A percentile compares a stretch with the other conserved stretches of the same genome.
Conservation (phyloP, 2,329 filamentous ascomycete genomes). For the Fusarium sp. region DNA sequence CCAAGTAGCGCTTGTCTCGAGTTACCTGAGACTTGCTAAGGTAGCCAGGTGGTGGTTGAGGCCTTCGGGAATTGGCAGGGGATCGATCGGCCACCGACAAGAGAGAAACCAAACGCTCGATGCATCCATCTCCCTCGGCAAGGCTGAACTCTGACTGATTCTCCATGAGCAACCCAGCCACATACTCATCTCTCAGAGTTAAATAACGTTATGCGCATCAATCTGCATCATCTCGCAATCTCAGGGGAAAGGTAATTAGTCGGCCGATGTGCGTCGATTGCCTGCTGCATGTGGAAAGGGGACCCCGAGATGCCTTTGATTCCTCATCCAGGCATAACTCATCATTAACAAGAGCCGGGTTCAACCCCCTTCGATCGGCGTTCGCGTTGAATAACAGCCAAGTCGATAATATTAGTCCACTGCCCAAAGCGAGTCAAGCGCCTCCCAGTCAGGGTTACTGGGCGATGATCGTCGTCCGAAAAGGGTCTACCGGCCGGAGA, state of each 20-base stretch:
- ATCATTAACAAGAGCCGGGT: constrained; percentile 43
- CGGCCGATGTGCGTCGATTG: constrained; percentile 35
- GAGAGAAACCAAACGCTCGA: background rate
- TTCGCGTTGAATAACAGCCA: constrained; percentile 38
- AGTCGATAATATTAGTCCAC: constrained; percentile 32
- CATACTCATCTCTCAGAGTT: constrained; percentile 33
- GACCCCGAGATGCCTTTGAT: constrained; percentile 40
- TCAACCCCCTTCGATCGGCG: constrained; percentile 49
- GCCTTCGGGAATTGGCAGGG: constrained; percentile 11
- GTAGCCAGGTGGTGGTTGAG: background rate
- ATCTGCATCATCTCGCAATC: constrained; percentile 35
- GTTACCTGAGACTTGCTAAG: constrained; percentile 9
- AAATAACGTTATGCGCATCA: constrained; percentile 36
- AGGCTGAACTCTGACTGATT: constrained; percentile 23
- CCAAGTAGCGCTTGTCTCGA: constrained; percentile 2
- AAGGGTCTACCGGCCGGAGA: constrained; percentile 46
- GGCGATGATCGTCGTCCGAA: constrained; percentile 43
- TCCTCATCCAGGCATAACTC: constrained; percentile 37
- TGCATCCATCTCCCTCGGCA: background rate
- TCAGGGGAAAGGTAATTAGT: constrained; percentile 28
- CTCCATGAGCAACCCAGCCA: background rate
- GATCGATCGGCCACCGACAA: constrained; percentile 6
- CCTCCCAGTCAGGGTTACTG: constrained; percentile 37
- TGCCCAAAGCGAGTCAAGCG: constrained; percentile 43
- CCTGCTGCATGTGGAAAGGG: constrained; percentile 32